Base-by-base conservation (phyloP, 176 grass and related monocot genomes). In the Oryza brachyantha region DNA sequence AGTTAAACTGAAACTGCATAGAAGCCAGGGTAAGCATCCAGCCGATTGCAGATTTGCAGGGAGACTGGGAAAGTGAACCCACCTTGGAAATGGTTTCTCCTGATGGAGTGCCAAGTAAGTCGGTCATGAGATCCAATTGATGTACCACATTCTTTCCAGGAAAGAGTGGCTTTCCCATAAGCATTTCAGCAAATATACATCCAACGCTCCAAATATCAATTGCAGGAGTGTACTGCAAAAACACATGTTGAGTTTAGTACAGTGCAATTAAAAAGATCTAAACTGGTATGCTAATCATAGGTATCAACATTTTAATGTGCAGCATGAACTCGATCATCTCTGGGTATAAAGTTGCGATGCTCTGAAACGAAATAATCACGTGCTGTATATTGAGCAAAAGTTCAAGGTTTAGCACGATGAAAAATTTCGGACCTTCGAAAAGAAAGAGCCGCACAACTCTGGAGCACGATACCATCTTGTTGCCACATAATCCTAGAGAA, bases 391-490 rank as follows among this genome's bases (percentile, higher is more conserved):
- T 84, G 63, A 45, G 58, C 13, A 26, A 42, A 35, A 64, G 59
- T 41, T 38, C 14, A 79, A 45, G 68, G 43, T 85, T 79, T 68
- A 21, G 57, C 34, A 43, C 22, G 60, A 39, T 31, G 2, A 78
- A 82, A 74, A 28, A 45, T 66, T 41, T 60, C 74, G 32, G 40
- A 94, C 89, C 86, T 91, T 94, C 72, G 92, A 82, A 77, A 94
- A 94, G 76, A 94, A 94, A 66, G 92, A 94, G 45, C 92, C 89
- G 27, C 92, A 94, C 62, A 94, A 88, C 75, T 94, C 92, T 55
- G 92, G 92, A 77, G 92, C 89, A 22, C 92, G 92, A 70, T 94
- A 94, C 92, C 92, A 94, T 54, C 92, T 91, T 45, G 92, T 94
- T 73, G 92, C 92, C 21, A 94, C 86, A 79, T 94, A 94, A 89